phyloP scores from a whole-genome alignment of 495 filamentous ascomycete genomes.

The Penicillium dipodomyicola region DNA sequence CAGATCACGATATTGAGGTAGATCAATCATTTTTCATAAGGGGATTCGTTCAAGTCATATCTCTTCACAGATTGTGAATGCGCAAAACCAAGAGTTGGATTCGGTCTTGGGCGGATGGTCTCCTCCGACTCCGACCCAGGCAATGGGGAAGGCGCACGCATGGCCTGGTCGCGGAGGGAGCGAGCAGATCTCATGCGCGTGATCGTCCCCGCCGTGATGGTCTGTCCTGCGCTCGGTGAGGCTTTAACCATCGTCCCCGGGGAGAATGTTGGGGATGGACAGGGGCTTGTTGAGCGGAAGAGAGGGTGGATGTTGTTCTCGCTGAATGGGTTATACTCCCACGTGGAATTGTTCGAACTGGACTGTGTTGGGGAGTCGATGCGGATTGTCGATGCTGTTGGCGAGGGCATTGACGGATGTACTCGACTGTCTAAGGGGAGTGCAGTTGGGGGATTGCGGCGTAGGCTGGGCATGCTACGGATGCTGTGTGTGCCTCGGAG shows the following conservation, averaged over 20 bases:
- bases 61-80: slow-evolving; percentile 31
- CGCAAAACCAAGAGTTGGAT: slow-evolving; percentile 16
- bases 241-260: slow-evolving; percentile 70
- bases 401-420: slow-evolving; percentile 17
- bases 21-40: slow-evolving; percentile 24
- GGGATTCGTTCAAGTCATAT: slow-evolving; percentile 34
- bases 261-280: slow-evolving; percentile 63
- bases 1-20: background rate
- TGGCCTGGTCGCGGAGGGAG: slow-evolving; percentile 42
- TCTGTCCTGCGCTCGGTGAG: slow-evolving; percentile 65
- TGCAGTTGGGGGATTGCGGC: slow-evolving; percentile 21
- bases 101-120: slow-evolving; percentile 1
- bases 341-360: slow-evolving; percentile 11
- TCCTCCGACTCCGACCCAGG: slow-evolving; percentile 12
- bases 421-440: slow-evolving; percentile 32
- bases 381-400: slow-evolving; percentile 23
- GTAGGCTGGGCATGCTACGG: slow-evolving; percentile 28
- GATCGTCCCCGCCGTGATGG: slow-evolving; percentile 59
- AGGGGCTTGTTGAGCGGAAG: slow-evolving; percentile 73
- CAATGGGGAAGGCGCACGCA: slow-evolving; percentile 28
- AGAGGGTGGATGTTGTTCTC: slow-evolving; percentile 84
- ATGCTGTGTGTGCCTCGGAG: slow-evolving; percentile 19
- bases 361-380: slow-evolving; percentile 19
- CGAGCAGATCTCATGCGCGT: slow-evolving; percentile 67
- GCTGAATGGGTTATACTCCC: slow-evolving; percentile 30